Percentiles rank a stretch among this genome's conserved stretches.
These are phyloP conservation scores for Didymella pomorum DNA, from an alignment of 2,329 filamentous ascomycete genomes.

Conservation along the genomic window DNA sequence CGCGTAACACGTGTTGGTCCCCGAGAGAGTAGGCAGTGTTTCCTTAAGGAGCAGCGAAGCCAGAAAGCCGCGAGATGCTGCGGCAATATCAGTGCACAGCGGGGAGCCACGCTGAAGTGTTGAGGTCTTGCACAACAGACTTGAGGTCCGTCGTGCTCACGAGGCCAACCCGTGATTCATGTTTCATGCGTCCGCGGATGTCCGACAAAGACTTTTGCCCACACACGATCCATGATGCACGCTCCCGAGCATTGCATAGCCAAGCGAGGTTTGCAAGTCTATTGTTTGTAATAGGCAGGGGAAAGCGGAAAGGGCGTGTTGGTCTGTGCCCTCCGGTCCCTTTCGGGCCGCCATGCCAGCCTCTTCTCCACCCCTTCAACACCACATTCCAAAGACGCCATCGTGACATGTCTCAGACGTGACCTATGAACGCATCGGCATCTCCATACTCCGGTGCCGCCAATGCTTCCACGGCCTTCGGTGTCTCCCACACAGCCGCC, in stretches of 20 bases:
- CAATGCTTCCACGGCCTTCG: slow-evolving; percentile 6
- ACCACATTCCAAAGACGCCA: slow-evolving; percentile 13
- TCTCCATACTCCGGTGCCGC: not conserved
- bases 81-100: not conserved
- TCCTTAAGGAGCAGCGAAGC: too few species aligned
- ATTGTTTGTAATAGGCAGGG: not conserved
- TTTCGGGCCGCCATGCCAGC: slow-evolving; percentile 9
- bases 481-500: slow-evolving; percentile 9
- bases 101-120: not conserved
- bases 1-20: not conserved
- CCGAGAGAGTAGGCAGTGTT: not conserved
- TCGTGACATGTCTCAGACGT: slow-evolving; percentile 5
- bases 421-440: not conserved
- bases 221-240: slow-evolving; percentile 13
- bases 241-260: slow-evolving; percentile 5
- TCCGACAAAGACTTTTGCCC: slow-evolving; percentile 6
- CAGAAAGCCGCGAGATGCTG: not conserved
- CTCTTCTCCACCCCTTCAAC: slow-evolving; percentile 10
- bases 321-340: slow-evolving; percentile 7
- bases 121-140: not conserved
- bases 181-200: not conserved
- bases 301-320: not conserved
- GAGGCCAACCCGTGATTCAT: not conserved
- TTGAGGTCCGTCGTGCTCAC: slow-evolving; percentile 6
- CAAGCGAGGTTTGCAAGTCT: too few species aligned